Evolutionary conservation across 2,329 filamentous ascomycete genomes (phyloP), one percentile per base, ranked within the genome.

Genomic region (Sphaerulina populicola): DNA sequence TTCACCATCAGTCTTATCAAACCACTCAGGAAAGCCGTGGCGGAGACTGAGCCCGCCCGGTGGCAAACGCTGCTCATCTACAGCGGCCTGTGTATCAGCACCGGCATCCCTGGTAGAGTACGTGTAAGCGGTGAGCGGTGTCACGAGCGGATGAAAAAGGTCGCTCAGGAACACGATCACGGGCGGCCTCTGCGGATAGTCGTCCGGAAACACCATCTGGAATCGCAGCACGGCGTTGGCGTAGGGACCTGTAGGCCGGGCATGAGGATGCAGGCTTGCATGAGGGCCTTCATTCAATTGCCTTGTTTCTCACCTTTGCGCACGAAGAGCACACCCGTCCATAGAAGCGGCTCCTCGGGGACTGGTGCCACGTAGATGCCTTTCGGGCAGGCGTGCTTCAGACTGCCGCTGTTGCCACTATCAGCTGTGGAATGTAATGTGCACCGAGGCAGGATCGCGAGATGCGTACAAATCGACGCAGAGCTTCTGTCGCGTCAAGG

Each of bases 71-170:
- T 94, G 87, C 31, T 88, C 83, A 61, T 95, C 88, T 1, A 82
- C 85, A 7, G 88, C 87, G 66, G 86, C 91, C 55, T 90, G 84
- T 0, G 87, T 88, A 43, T 86, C 87, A 50, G 79, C 78, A 55
- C 82, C 83, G 55, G 86, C 80, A 33, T 85, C 81, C 51, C 85
- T 83, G 55, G 87, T 89, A 38, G 88, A 86, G 72, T 94, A 94
- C 65, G 88, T 93, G 70, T 95, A 94, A 3, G 88, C 95, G n/a
- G 89, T 95, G 55, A 94, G 77, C 35, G 93, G 90, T 6, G 90
- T 89, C 59, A 97, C 83, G 38, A 98, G 77, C 14, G 91, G 91
- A 67, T 98, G 91, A 68, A 97, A 98, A 60, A 97, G 85, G 66
- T 97, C 91, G 60, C 88, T 94, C 41, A 82, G 80, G 69, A 98